Evolutionary conservation across 192 early-diverging fungal genomes (phyloP).

Genomic region (Cetraspora pellucida): DNA sequence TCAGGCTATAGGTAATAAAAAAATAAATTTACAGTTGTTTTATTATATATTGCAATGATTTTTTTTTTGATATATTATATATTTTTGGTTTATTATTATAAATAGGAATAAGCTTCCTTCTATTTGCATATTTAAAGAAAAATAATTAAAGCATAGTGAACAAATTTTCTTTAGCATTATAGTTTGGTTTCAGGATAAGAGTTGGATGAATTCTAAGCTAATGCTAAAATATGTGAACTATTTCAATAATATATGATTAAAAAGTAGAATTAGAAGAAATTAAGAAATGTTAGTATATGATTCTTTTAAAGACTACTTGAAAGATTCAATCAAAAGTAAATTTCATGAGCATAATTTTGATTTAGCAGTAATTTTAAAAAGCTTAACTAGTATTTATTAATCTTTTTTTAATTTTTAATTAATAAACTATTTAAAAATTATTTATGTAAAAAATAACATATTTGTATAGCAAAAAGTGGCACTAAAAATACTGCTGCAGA

Average conservation of each 20-base stretch:
- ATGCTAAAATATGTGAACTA: background rate
- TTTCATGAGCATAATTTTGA: background rate
- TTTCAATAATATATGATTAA: background rate
- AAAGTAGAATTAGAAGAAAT: background rate
- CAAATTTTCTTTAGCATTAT: background rate
- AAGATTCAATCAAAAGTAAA: background rate
- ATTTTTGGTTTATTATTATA: background rate
- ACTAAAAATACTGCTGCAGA: background rate
- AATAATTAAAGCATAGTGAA: background rate
- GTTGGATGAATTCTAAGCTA: background rate
- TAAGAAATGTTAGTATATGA: background rate
- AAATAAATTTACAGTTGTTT: conserved; percentile 13
- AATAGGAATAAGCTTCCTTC: background rate
- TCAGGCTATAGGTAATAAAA: background rate
- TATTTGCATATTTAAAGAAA: conserved; percentile 18
- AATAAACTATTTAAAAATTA: conserved; percentile 2
- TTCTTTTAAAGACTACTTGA: background rate
- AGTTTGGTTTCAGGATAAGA: background rate
- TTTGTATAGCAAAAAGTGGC: background rate
- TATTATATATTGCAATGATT: background rate
- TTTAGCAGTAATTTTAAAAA: background rate
- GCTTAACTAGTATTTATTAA: conserved; percentile 4
- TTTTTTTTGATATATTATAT: background rate
- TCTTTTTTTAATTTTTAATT: background rate
- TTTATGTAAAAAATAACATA: background rate